Conservation (phyloP, 2,329 filamentous ascomycete species). For the Chaetomiaceae sp. region DNA sequence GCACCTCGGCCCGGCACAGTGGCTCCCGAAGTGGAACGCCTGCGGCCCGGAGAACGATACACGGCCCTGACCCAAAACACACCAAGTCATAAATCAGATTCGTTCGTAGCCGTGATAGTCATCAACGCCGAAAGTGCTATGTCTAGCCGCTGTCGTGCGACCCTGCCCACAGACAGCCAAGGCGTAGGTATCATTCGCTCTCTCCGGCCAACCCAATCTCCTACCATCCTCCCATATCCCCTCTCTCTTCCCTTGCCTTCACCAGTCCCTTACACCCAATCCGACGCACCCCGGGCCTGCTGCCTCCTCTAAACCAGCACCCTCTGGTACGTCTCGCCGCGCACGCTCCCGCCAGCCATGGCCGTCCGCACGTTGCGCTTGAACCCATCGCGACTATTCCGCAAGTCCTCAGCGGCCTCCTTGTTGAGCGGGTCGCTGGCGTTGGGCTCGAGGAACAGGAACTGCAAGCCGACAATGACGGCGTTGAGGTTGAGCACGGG, state of each 20-base stretch:
- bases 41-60: not conserved
- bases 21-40: not conserved
- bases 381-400: slow-evolving; percentile 80
- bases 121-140: slow-evolving; percentile 18
- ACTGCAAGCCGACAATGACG: slow-evolving; percentile 93
- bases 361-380: slow-evolving; percentile 82
- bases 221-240: not conserved
- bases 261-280: not conserved
- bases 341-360: slow-evolving; percentile 77
- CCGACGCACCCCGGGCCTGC: not conserved
- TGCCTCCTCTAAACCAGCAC: slow-evolving; percentile 66
- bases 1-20: not conserved
- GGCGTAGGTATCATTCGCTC: slow-evolving; percentile 1
- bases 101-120: slow-evolving; percentile 12
- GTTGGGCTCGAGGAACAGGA: slow-evolving; percentile 96
- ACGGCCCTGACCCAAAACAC: not conserved
- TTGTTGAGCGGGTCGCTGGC: slow-evolving; percentile 97
- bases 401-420: slow-evolving; percentile 89
- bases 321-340: slow-evolving; percentile 69
- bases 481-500: slow-evolving; percentile 95
- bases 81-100: slow-evolving; percentile 7
- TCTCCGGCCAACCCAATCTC: not conserved
- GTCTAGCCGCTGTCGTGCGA: slow-evolving; percentile 1
- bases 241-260: slow-evolving; percentile 4
- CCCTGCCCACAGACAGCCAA: not conserved